These are phyloP conservation scores for Suhomyces faveliae DNA, from an alignment of 805 yeast species.

Conservation along the genomic window DNA sequence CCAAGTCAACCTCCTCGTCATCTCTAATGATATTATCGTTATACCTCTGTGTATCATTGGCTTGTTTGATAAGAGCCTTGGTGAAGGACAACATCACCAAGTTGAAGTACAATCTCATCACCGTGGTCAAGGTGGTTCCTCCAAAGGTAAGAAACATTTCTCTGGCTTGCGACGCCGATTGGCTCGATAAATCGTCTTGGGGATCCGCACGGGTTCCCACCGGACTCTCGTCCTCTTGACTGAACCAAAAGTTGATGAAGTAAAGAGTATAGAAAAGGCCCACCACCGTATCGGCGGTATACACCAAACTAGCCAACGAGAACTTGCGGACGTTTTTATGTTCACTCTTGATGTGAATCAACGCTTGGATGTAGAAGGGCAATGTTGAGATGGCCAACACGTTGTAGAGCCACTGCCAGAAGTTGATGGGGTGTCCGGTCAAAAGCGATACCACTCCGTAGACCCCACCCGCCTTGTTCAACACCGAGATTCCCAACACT, in stretches of 20 bases:
- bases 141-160: conserved; percentile 57
- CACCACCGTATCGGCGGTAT: conserved; percentile 62
- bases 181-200: conserved; percentile 33
- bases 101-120: conserved; percentile 58
- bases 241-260: conserved; percentile 77
- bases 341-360: conserved; percentile 36
- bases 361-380: conserved; percentile 64
- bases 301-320: conserved; percentile 63
- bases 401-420: conserved; percentile 81
- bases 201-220: neutral
- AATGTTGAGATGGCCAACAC: conserved; percentile 59
- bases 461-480: conserved; percentile 86
- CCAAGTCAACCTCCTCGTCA: conserved; percentile 27
- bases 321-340: conserved; percentile 58
- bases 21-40: conserved; percentile 20
- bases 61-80: conserved; percentile 49
- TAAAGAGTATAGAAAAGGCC: conserved; percentile 70
- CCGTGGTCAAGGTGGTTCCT: conserved; percentile 47
- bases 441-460: conserved; percentile 83
- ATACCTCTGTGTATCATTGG: conserved; percentile 21
- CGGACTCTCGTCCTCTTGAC: conserved; percentile 34
- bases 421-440: conserved; percentile 84
- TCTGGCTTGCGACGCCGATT: conserved; percentile 59
- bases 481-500: conserved; percentile 67
- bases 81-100: conserved; percentile 59